Evolutionary conservation across 768 basidiomycete species (phyloP).

Genomic region (Grammothele lineata): DNA sequence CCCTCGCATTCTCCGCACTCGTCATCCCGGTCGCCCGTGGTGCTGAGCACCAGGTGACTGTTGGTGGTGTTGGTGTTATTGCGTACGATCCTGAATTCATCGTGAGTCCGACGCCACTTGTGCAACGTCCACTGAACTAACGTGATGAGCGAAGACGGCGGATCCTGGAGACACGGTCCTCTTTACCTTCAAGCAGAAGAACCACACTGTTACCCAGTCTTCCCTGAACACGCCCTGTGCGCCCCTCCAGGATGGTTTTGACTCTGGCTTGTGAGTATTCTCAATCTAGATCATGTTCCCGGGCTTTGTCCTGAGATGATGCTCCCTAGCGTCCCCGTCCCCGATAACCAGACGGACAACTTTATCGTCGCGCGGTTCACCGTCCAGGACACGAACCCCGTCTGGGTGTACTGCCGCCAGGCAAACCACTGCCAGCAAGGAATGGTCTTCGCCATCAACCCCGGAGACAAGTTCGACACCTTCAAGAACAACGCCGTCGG

Average conservation of each 20-base stretch:
- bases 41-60: conserved; percentile 40
- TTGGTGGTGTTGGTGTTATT: conserved; percentile 42
- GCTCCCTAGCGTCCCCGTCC: conserved; percentile 45
- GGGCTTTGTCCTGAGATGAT: background rate
- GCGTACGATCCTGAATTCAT: conserved; percentile 36
- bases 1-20: conserved; percentile 21
- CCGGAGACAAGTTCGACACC: conserved; percentile 46
- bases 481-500: conserved; percentile 53
- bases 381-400: conserved; percentile 39
- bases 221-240: conserved; percentile 46
- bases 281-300: background rate
- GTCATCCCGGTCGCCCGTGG: conserved; percentile 31
- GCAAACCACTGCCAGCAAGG: conserved; percentile 50
- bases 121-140: background rate
- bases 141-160: conserved; percentile 33
- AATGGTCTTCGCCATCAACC: conserved; percentile 68
- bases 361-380: conserved; percentile 44
- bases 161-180: conserved; percentile 40
- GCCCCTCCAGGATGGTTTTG: conserved; percentile 41
- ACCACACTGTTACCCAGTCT: conserved; percentile 56
- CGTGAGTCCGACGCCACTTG: conserved; percentile 18
- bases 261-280: conserved; percentile 55
- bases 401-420: conserved; percentile 61
- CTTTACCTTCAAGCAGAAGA: conserved; percentile 53
- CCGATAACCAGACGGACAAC: conserved; percentile 31